Conservation (phyloP, 495 filamentous ascomycete species). For the Penicillium malachiteum region DNA sequence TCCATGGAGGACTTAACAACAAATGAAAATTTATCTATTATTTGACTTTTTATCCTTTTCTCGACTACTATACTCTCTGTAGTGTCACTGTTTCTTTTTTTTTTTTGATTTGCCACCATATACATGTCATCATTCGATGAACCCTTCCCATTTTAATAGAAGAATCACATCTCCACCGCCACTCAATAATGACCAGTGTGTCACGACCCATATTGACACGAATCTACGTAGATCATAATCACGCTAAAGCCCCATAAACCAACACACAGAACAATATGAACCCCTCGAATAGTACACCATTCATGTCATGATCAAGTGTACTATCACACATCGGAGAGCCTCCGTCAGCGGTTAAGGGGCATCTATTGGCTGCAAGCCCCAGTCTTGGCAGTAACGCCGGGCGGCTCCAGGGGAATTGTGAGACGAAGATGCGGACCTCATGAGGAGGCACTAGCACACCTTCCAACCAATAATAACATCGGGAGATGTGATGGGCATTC, state of each 20-base stretch:
- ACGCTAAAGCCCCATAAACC: conserved; percentile 3
- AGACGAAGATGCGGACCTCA: conserved; percentile 17
- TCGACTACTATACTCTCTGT: too few species aligned
- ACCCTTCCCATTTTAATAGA: too few species aligned
- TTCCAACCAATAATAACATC: conserved; percentile 19
- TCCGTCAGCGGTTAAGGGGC: neutral
- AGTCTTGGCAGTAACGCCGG: conserved; percentile 20
- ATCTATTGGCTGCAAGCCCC: conserved; percentile 1
- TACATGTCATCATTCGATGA: too few species aligned
- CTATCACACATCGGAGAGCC: neutral
- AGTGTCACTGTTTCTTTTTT: too few species aligned
- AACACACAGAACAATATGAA: neutral
- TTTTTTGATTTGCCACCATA: too few species aligned
- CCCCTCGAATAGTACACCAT: neutral
- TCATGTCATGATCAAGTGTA: neutral
- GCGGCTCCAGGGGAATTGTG: conserved; percentile 26
- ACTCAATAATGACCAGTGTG: neutral
- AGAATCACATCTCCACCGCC: neutral
- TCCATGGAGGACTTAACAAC: too few species aligned
- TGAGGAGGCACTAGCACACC: conserved; percentile 14
- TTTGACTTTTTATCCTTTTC: too few species aligned
- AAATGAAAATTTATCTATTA: too few species aligned
- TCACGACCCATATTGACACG: conserved; percentile 7
- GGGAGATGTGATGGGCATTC: conserved; percentile 22
- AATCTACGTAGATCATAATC: conserved; percentile 17